A percentile compares a stretch with the other conserved stretches of the same genome.
Evolutionary conservation across 2,329 filamentous ascomycete genomes (phyloP).

Genomic region (Aspergillus sp.): DNA sequence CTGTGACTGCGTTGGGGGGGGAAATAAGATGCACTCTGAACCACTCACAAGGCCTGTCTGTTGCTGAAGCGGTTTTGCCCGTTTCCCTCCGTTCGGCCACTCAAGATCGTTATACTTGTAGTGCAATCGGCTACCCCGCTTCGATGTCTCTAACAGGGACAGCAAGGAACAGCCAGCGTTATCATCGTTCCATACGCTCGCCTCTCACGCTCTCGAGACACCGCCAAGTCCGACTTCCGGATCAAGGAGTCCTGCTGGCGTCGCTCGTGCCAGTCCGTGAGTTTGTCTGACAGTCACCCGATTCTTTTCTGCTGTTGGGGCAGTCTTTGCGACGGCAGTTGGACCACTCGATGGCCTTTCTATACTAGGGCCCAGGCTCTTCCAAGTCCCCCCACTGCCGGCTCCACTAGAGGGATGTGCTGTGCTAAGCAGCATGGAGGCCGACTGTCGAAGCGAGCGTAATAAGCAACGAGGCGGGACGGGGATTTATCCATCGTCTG

Average conservation of each 20-base stretch:
- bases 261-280: conserved; percentile 9
- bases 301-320: not conserved
- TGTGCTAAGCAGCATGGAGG: not conserved
- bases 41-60: not conserved
- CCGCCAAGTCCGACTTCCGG: conserved; percentile 9
- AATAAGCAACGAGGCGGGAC: not conserved
- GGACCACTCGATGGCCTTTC: not conserved
- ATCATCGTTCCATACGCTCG: conserved; percentile 3
- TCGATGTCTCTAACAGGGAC: conserved; percentile 12
- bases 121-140: conserved; percentile 7
- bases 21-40: not conserved
- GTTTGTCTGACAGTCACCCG: conserved; percentile 13
- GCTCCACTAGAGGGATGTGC: not conserved
- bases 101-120: conserved; percentile 5
- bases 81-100: conserved; percentile 7
- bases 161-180: conserved; percentile 1
- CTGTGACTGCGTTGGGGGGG: not conserved
- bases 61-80: conserved; percentile 6
- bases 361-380: not conserved
- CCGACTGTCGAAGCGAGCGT: not conserved
- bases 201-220: conserved; percentile 7
- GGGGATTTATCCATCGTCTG: not conserved
- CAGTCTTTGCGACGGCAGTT: not conserved
- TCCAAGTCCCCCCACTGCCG: not conserved
- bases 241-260: not conserved